phyloP scores from a whole-genome alignment of 352 stramenopile species.

The Peronosclerospora sorghi region DNA sequence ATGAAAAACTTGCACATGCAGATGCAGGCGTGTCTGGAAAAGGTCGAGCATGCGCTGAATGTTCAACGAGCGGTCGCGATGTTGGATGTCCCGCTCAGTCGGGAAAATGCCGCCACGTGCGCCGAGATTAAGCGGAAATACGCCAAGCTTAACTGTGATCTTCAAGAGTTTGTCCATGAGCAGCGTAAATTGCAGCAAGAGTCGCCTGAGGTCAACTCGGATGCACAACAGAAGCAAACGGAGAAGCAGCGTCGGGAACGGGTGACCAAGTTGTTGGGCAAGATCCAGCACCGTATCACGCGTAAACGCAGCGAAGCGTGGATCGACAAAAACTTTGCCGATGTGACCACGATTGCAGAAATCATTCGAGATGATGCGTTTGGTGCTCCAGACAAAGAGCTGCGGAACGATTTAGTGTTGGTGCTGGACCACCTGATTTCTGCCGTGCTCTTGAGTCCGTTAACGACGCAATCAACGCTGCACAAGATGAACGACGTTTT shows the following conservation, averaged over 20 bases:
- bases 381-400: slow-evolving; percentile 20
- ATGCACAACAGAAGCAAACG: slow-evolving; percentile 13
- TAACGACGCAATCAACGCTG: slow-evolving; percentile 23
- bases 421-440: slow-evolving; percentile 63
- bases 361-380: slow-evolving; percentile 22
- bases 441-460: slow-evolving; percentile 42
- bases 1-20: slow-evolving; percentile 42
- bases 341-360: slow-evolving; percentile 30
- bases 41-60: slow-evolving; percentile 44
- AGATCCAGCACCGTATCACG: slow-evolving; percentile 54
- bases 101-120: slow-evolving; percentile 43
- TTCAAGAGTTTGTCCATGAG: slow-evolving; percentile 42
- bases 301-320: slow-evolving; percentile 50
- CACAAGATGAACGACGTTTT: slow-evolving; percentile 31
- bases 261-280: slow-evolving; percentile 33
- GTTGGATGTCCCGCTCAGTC: slow-evolving; percentile 47
- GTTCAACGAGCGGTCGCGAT: slow-evolving; percentile 52
- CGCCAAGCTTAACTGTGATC: slow-evolving; percentile 31
- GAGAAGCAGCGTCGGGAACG: slow-evolving; percentile 21
- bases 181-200: slow-evolving; percentile 41
- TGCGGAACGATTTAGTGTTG: slow-evolving; percentile 50
- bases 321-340: slow-evolving; percentile 50
- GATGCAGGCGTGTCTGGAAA: slow-evolving; percentile 45
- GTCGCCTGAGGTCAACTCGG: slow-evolving; percentile 6
- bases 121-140: slow-evolving; percentile 44